Conservation (phyloP, 768 basidiomycete species). For the Lanmaoa rubissima region DNA sequence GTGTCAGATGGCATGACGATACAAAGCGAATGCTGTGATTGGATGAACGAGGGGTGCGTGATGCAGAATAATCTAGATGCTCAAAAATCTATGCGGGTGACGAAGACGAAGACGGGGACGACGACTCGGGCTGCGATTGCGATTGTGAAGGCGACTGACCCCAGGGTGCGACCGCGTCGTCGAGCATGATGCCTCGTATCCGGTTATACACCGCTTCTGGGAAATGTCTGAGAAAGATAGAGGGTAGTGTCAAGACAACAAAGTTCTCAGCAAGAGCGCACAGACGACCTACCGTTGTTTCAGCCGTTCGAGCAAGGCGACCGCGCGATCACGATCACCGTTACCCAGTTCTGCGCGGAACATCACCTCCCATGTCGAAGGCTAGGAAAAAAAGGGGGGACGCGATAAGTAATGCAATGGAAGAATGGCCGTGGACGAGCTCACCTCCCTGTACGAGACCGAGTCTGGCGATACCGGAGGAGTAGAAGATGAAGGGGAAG, state of each 20-base stretch:
- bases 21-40: background rate
- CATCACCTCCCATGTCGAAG: conserved; percentile 96
- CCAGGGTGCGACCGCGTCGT: conserved; percentile 57
- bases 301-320: conserved; percentile 66
- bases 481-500: conserved; percentile 30
- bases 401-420: background rate
- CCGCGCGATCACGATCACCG: conserved; percentile 69
- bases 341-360: conserved; percentile 84
- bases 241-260: background rate
- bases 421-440: background rate
- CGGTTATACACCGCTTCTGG: conserved; percentile 77
- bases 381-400: conserved; percentile 38
- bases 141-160: conserved; percentile 14
- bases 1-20: background rate
- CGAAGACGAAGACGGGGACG: conserved; percentile 4
- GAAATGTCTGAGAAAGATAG: conserved; percentile 51
- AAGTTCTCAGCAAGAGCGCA: too few relatives aligned
- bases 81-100: background rate
- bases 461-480: conserved; percentile 38
- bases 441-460: conserved; percentile 37
- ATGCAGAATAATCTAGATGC: background rate
- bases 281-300: conserved; percentile 54
- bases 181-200: conserved; percentile 78
- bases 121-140: conserved; percentile 9
- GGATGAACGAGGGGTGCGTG: background rate